Conservation (phyloP, 176 grass and related monocot genomes). For the Thinopyrum elongatum region DNA sequence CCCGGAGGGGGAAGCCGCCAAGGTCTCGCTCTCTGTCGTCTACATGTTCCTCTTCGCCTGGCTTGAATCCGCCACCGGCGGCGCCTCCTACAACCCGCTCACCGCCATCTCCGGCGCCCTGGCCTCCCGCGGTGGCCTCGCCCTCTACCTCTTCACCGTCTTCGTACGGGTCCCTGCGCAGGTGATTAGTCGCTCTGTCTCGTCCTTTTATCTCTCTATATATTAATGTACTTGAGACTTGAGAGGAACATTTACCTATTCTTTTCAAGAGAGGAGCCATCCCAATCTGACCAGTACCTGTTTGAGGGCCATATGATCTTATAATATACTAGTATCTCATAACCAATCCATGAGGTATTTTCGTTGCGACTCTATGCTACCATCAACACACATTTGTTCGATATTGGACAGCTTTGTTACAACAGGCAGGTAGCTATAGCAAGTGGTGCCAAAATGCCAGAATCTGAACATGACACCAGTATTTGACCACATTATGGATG, state of each 20-base stretch:
- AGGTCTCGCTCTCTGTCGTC: slow-evolving; percentile 62
- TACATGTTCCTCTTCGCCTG: slow-evolving; percentile 98
- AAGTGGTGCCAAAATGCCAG: neutral
- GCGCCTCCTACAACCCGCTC: slow-evolving; percentile 88
- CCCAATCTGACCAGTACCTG: neutral
- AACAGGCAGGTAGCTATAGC: neutral
- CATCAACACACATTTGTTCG: neutral
- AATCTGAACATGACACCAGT: neutral
- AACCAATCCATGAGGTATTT: neutral
- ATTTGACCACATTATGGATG: neutral
- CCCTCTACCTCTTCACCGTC: slow-evolving; percentile 57
- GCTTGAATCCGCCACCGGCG: slow-evolving; percentile 56
- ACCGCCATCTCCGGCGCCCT: slow-evolving; percentile 64
- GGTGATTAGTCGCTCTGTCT: slow-evolving; percentile 27
- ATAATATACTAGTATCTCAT: too few relatives aligned
- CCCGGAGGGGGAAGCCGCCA: slow-evolving; percentile 65
- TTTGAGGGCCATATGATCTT: neutral
- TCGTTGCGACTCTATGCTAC: neutral
- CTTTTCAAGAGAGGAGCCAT: neutral
- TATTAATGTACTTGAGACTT: neutral
- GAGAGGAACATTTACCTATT: neutral
- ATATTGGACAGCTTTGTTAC: neutral
- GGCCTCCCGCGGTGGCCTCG: slow-evolving; percentile 35
- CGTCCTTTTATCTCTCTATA: neutral
- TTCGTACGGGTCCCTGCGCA: slow-evolving; percentile 84